phyloP scores from a whole-genome alignment of 208 protist species.

The Acanthamoeba castellanii region DNA sequence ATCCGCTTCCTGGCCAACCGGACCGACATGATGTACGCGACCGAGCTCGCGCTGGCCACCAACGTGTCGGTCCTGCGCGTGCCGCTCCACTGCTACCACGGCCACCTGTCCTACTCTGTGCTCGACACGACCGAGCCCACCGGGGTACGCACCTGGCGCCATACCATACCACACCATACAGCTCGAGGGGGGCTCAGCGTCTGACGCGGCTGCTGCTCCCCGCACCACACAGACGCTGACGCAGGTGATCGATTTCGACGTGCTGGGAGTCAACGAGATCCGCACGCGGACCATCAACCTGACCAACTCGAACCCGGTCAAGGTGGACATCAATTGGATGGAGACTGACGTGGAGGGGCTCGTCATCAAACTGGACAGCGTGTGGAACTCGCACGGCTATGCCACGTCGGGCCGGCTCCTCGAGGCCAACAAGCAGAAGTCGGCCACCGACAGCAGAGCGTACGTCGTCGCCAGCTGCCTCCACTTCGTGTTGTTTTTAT shows the following conservation, averaged over 20 bases:
- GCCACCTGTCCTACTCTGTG: constrained; percentile 61
- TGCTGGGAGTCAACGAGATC: constrained; percentile 75
- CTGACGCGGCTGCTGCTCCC: too few relatives aligned
- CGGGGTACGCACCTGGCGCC: neutral
- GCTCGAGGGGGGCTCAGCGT: too few relatives aligned
- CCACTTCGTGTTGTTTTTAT: too few relatives aligned
- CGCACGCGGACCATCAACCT: constrained; percentile 68
- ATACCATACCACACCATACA: too few relatives aligned
- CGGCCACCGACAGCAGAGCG: neutral
- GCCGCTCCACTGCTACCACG: constrained; percentile 69
- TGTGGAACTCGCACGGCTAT: constrained; percentile 69
- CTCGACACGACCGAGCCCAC: constrained; percentile 29
- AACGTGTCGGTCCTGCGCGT: constrained; percentile 69
- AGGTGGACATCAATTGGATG: constrained; percentile 51
- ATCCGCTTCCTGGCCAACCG: constrained; percentile 64
- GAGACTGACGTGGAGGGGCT: constrained; percentile 48
- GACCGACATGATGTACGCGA: constrained; percentile 56
- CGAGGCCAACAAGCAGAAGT: constrained; percentile 38
- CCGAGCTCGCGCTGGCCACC: constrained; percentile 32
- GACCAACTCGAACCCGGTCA: constrained; percentile 67
- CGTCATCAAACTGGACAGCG: constrained; percentile 67
- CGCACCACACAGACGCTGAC: constrained; percentile 29
- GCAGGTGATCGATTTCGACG: constrained; percentile 65
- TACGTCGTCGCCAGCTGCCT: neutral
- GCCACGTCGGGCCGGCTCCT: constrained; percentile 29